Base-by-base conservation (phyloP, 176 grass and related monocot species). In the Zoysia pacifica region DNA sequence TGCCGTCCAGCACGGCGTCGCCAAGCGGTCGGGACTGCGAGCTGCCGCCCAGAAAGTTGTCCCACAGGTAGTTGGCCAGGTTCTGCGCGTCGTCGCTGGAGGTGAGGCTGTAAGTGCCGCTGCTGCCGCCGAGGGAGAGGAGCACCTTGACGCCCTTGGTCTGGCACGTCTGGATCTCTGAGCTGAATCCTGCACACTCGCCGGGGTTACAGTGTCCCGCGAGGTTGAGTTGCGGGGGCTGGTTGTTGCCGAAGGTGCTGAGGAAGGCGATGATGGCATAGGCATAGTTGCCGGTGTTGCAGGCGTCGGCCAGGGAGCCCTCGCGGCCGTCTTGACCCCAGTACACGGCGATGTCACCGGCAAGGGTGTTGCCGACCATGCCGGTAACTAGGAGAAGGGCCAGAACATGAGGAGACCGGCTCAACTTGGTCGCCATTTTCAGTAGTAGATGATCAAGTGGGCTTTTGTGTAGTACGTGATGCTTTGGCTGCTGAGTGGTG, bases 311-410 rank as follows among this genome's bases (percentile, higher is more conserved):
- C 19, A 97, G 88, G 85, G 28, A 18, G 38, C 87, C 93, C 82
- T 97, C 90, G 66, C 16, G 1, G 40, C 72, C 79, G 79, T 93
- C 71, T 77, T 97, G 93, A 48, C 93, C 90, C 90, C 93, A 93
- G 76, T 93, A 97, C 42, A 97, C 87, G 4, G 85, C 87, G 48
- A 97, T 97, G 64, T 78, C 51, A 79, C 90, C 93, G 45, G 83
- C 90, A 16, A 35, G 49, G 49, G 79, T 68, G 48, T 13, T 62
- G 79, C 79, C 79, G 1, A 5, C 76, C 44, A 86, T 84, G 52
- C 59, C 69, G 16, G 74, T 50, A 40, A 88, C 42, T 67, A 93
- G 16, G 48, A 96, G 67, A 16, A 87, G 48, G 37, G 76, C 5
- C 11, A 89, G 49, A 74, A 89, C 75, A 16, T 28, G 28, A 28